Percentiles rank a stretch among this genome's conserved stretches.
phyloP scores from a whole-genome alignment of 441 rosid genomes.

The Pelargonium cotyledonis region DNA sequence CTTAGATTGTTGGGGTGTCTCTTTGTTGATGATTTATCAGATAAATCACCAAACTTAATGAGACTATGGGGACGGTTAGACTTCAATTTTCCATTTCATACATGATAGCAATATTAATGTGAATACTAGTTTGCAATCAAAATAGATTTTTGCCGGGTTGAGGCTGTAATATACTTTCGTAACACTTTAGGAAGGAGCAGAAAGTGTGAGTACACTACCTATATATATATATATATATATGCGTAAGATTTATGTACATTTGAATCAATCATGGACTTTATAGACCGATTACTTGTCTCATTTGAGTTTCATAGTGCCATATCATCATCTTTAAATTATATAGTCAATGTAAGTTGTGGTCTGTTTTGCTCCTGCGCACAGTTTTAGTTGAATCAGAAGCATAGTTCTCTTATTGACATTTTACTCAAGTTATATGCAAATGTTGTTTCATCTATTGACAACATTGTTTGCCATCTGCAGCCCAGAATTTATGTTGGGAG shows the following conservation, averaged over 20 bases:
- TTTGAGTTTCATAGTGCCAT: too few species aligned
- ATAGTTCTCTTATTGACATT: constrained; percentile 3
- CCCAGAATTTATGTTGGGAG: constrained; percentile 94
- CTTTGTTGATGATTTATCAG: neutral
- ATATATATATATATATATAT: neutral
- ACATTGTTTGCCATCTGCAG: constrained; percentile 38
- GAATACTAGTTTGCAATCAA: neutral
- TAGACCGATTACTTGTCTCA: too few species aligned
- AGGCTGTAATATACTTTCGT: neutral
- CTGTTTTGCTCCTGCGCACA: constrained; percentile 3
- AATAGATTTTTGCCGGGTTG: neutral
- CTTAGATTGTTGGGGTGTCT: neutral
- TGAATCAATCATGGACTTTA: too few species aligned
- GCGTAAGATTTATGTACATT: neutral
- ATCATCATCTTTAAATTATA: neutral
- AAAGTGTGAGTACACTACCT: neutral
- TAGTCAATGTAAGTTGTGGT: neutral
- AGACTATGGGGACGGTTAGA: neutral
- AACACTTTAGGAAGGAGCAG: neutral
- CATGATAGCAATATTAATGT: neutral
- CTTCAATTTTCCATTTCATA: neutral
- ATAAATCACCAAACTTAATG: neutral
- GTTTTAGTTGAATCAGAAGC: constrained; percentile 3
- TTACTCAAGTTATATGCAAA: constrained; percentile 8
- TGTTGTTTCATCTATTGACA: constrained; percentile 23